A percentile compares a stretch with the other conserved stretches of the same genome.
phyloP scores from a whole-genome alignment of 2,329 filamentous ascomycete genomes.

The Ceratocystis destructans region DNA sequence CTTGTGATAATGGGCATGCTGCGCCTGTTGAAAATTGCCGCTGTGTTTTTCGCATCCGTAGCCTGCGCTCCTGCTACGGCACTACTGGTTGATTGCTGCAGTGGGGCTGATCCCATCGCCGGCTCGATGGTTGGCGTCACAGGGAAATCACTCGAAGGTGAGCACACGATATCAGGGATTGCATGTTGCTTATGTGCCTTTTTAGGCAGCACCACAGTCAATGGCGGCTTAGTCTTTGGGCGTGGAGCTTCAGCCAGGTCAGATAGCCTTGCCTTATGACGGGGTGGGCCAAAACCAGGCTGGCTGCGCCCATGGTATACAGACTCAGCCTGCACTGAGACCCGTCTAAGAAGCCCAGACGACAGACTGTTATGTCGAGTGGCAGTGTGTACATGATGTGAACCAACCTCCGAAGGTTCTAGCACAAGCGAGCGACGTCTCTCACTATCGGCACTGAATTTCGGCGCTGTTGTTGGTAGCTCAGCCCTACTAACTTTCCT shows the following conservation, averaged over 20 bases:
- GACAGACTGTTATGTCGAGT: background rate
- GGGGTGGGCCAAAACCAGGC: background rate
- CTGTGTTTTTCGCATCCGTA: background rate
- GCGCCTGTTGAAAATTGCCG: conserved; percentile 27
- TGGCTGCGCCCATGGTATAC: background rate
- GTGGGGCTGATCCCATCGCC: background rate
- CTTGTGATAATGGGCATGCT: conserved; percentile 39
- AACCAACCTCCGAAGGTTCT: conserved; percentile 10
- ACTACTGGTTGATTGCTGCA: background rate
- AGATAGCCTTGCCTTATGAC: background rate
- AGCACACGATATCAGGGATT: conserved; percentile 5
- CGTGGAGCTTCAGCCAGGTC: background rate
- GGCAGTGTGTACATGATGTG: background rate
- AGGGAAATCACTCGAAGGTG: conserved; percentile 9
- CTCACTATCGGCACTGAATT: background rate
- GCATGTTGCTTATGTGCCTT: background rate
- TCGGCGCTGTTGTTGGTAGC: background rate
- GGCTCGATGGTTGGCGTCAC: background rate
- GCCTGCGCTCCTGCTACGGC: background rate
- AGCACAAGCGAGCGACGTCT: conserved; percentile 12
- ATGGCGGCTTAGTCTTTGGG: conserved; percentile 7
- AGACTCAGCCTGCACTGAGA: background rate
- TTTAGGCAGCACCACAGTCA: conserved; percentile 10
- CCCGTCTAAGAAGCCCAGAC: background rate
- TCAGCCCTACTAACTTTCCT: conserved; percentile 6